phyloP scores from a whole-genome alignment of 257 asterid genomes.

The Solanum corneliomulleri region DNA sequence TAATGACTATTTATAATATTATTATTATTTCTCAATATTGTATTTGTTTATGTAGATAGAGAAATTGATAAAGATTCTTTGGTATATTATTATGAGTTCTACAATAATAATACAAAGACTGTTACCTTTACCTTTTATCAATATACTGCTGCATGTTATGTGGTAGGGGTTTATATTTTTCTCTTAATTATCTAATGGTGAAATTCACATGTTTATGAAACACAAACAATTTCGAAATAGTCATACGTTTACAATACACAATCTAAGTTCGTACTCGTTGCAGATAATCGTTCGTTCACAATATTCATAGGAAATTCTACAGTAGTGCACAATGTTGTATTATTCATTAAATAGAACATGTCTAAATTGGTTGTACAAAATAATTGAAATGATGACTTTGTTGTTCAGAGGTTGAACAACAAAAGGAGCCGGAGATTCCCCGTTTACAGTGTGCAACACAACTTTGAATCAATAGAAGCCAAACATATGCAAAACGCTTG shows the following conservation, averaged over 20 bases:
- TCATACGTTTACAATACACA: too few relatives aligned
- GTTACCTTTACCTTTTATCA: neutral
- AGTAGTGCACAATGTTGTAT: neutral
- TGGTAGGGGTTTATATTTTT: neutral
- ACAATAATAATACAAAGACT: neutral
- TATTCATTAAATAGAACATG: neutral
- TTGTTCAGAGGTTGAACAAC: conserved; percentile 21
- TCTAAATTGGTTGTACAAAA: neutral
- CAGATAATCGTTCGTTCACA: too few relatives aligned
- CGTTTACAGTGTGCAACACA: conserved; percentile 71
- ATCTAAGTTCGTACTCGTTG: too few relatives aligned
- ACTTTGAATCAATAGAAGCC: conserved; percentile 84
- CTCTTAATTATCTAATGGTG: neutral
- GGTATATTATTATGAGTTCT: neutral
- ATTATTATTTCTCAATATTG: neutral
- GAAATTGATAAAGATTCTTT: neutral
- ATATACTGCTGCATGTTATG: neutral
- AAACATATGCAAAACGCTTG: conserved; percentile 89
- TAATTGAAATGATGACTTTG: neutral
- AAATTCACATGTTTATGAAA: neutral
- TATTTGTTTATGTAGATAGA: conserved; percentile 3
- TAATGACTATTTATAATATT: neutral
- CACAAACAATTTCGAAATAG: neutral
- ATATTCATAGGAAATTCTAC: too few relatives aligned
- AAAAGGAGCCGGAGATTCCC: neutral